Base-by-base conservation (phyloP, 148 eudicot species). In the Gaultheria prostrata region DNA sequence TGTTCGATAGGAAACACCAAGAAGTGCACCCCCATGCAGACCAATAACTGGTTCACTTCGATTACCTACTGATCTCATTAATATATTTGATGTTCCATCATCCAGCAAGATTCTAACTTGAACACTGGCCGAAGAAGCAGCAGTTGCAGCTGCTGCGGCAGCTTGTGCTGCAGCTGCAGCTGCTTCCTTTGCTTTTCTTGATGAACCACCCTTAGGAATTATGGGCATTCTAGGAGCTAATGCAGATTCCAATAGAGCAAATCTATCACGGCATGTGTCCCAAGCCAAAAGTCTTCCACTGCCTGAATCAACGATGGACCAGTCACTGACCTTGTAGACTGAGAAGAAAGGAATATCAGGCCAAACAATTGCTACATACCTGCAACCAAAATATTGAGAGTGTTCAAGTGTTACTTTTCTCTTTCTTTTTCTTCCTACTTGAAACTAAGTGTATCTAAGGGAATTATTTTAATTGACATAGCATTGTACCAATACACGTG, bases 271-370 rank as follows among this genome's bases (percentile, higher is more conserved):
- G 86, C 99, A 97, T 18, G 93, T 90, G 88, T 97, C 99, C 99
- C 99, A 97, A 85, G 98, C 98, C 88, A 97, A 89, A 78, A 93
- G 95, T 87, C 97, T 91, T 35, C 98, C 99, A 88, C 98, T 92
- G 49, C 99, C 99, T 69, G 99, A 97, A 88, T 95, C 98, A 85
- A 94, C 97, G 21, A 97, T 87, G 32, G 99, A 92, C 99, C 99
- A 94, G 82, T 97, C 95, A 84, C 97, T 92, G 84, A 94, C 99
- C 89, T 93, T 94, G 89, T 91, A 94, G 86, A 97, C 81, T 79
- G 99, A 93, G 87, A 97, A 97, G 86, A 91, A 97, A 76, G 99
- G 98, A 81, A 97, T 91, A 90, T 97, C 99, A 53, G 99, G 98
- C 99, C 99, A 97, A 65, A 97, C 99, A 87, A 92, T 87, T 76